A percentile compares a stretch with the other conserved stretches of the same genome.
phyloP scores from a whole-genome alignment of 805 yeast species.

The Saccharomycopsis oosterbeekiorum region DNA sequence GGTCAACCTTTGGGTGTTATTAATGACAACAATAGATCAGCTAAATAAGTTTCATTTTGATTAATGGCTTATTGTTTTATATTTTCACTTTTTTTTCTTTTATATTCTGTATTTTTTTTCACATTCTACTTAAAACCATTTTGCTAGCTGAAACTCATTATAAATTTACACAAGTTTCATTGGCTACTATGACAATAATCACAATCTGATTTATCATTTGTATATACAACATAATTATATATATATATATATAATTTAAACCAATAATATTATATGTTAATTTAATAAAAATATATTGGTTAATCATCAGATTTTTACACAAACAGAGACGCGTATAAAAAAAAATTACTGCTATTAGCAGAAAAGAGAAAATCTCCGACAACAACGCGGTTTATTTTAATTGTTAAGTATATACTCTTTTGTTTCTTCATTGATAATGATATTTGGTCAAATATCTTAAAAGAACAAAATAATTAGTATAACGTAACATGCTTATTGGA shows the following conservation, averaged over 20 bases:
- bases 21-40: neutral
- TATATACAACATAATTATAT: neutral
- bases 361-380: neutral
- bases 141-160: neutral
- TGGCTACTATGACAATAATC: neutral
- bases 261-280: neutral
- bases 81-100: too few species aligned
- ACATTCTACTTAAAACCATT: neutral
- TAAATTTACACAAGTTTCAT: neutral
- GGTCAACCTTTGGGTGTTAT: slow-evolving; percentile 66
- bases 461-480: neutral
- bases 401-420: neutral
- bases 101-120: neutral
- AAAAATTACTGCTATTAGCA: neutral
- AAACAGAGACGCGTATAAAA: neutral
- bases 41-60: neutral
- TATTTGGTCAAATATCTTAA: neutral
- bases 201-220: neutral
- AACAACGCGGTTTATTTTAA: neutral
- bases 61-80: neutral
- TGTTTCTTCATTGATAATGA: too few species aligned
- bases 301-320: neutral
- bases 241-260: neutral
- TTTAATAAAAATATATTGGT: neutral
- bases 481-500: slow-evolving; percentile 52